phyloP scores from a whole-genome alignment of 2,329 filamentous ascomycete species.

The Cordyceps fumosorosea region DNA sequence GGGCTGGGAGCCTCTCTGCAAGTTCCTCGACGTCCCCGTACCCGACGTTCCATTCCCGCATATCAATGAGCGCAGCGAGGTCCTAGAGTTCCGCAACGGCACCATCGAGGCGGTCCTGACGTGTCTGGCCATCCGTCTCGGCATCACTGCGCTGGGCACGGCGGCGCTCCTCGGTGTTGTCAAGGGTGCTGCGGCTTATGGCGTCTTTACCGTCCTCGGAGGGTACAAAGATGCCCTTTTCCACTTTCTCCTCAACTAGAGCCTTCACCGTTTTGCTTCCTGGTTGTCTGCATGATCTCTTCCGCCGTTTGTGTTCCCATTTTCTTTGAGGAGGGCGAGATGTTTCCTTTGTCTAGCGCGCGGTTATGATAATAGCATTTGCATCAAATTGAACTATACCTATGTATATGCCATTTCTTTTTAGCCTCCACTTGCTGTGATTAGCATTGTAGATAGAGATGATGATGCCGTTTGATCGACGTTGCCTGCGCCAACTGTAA shows the following conservation, averaged over 20 bases:
- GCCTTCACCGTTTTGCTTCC: background rate
- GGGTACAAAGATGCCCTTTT: slow-evolving; percentile 2
- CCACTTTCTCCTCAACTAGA: background rate
- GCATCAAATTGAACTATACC: slow-evolving; percentile 1
- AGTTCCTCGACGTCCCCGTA: slow-evolving; percentile 27
- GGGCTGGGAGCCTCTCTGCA: slow-evolving; percentile 29
- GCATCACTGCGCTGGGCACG: slow-evolving; percentile 4
- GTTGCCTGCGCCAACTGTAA: background rate
- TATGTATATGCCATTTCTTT: background rate
- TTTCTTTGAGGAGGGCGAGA: background rate
- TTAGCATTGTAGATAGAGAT: background rate
- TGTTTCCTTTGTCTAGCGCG: slow-evolving; percentile 1
- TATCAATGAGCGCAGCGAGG: slow-evolving; percentile 21
- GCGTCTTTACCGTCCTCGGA: background rate
- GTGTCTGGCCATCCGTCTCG: slow-evolving; percentile 2
- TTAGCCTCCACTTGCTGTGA: background rate
- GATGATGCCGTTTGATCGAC: background rate
- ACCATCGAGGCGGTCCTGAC: slow-evolving; percentile 8
- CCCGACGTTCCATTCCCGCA: slow-evolving; percentile 29
- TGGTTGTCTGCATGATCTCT: background rate
- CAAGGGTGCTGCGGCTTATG: slow-evolving; percentile 1
- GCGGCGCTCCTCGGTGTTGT: background rate
- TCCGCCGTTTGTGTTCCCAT: background rate
- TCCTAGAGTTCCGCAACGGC: slow-evolving; percentile 11
- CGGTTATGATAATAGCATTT: slow-evolving; percentile 4